Conservation (phyloP, 2,329 filamentous ascomycete genomes). For the Clonostachys sp. region DNA sequence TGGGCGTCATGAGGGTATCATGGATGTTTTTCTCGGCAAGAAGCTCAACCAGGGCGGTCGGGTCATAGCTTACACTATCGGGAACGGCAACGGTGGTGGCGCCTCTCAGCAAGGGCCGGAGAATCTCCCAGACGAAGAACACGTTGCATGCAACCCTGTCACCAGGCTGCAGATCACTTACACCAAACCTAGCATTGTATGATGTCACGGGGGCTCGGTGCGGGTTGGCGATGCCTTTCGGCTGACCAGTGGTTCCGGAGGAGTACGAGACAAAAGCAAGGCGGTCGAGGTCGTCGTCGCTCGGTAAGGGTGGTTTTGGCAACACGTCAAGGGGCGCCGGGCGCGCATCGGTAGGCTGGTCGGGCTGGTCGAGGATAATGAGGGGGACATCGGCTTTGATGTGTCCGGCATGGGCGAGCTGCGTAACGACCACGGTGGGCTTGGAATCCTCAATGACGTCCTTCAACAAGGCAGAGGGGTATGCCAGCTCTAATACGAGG, state of each 20-base stretch:
- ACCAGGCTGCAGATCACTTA: constrained; percentile 66
- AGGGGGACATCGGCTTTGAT: constrained; percentile 62
- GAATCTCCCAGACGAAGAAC: constrained; percentile 82
- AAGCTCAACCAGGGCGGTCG: constrained; percentile 66
- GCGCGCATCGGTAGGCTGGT: constrained; percentile 8
- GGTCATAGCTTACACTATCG: constrained; percentile 74
- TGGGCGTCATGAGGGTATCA: constrained; percentile 81
- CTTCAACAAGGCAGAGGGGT: constrained; percentile 67
- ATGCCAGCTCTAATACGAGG: constrained; percentile 74
- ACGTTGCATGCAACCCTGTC: constrained; percentile 85
- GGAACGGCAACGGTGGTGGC: constrained; percentile 73
- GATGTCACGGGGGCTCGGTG: constrained; percentile 70
- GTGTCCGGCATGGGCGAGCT: constrained; percentile 57
- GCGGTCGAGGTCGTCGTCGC: constrained; percentile 65
- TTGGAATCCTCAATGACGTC: constrained; percentile 74
- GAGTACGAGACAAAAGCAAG: constrained; percentile 80
- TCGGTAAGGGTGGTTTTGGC: constrained; percentile 46
- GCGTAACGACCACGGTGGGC: constrained; percentile 67
- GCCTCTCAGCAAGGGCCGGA: constrained; percentile 70
- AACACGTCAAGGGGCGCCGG: constrained; percentile 15
- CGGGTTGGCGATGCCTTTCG: constrained; percentile 79
- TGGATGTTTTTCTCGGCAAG: constrained; percentile 63
- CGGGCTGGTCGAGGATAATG: constrained; percentile 48
- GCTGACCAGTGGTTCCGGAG: constrained; percentile 71
- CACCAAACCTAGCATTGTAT: constrained; percentile 65